These are phyloP conservation scores for Deinandra increscens DNA, from an alignment of 129 eudicot genomes.

Conservation along the genomic window DNA sequence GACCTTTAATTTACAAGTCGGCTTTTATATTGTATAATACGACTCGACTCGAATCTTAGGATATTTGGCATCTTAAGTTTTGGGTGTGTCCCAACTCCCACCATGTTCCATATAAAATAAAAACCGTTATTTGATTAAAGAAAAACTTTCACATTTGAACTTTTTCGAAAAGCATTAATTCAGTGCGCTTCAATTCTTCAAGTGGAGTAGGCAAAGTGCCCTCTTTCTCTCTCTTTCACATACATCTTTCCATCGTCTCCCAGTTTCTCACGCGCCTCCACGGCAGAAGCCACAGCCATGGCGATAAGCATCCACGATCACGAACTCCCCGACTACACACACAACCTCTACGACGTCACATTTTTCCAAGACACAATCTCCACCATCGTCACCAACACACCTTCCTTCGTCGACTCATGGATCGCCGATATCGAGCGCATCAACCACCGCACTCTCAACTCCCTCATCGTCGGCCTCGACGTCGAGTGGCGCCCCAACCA, in stretches of 20 bases:
- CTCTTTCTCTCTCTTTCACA: too few relatives aligned
- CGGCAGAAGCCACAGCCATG: neutral
- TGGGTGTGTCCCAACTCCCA: too few relatives aligned
- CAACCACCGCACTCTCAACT: conserved; percentile 18
- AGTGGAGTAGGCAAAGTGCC: too few relatives aligned
- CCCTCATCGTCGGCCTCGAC: conserved; percentile 40
- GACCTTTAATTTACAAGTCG: too few relatives aligned
- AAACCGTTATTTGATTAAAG: too few relatives aligned
- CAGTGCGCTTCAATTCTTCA: too few relatives aligned
- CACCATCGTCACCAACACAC: conserved; percentile 28
- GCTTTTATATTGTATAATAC: too few relatives aligned
- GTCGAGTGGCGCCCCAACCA: conserved; percentile 47
- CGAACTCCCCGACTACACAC: conserved; percentile 5
- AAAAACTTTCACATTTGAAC: too few relatives aligned
- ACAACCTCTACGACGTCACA: conserved; percentile 24
- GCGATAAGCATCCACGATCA: conserved; percentile 2
- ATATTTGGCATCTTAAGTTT: too few relatives aligned
- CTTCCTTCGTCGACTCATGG: conserved; percentile 21
- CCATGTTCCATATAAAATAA: too few relatives aligned
- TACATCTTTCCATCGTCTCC: neutral
- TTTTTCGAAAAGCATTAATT: too few relatives aligned
- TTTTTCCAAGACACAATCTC: conserved; percentile 18
- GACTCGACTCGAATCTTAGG: too few relatives aligned
- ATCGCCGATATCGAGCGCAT: conserved; percentile 8
- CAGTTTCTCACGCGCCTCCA: conserved; percentile 3